These are phyloP conservation scores for Dactylellina drechsleri DNA, from an alignment of 2,329 filamentous ascomycete species.

Conservation along the genomic window DNA sequence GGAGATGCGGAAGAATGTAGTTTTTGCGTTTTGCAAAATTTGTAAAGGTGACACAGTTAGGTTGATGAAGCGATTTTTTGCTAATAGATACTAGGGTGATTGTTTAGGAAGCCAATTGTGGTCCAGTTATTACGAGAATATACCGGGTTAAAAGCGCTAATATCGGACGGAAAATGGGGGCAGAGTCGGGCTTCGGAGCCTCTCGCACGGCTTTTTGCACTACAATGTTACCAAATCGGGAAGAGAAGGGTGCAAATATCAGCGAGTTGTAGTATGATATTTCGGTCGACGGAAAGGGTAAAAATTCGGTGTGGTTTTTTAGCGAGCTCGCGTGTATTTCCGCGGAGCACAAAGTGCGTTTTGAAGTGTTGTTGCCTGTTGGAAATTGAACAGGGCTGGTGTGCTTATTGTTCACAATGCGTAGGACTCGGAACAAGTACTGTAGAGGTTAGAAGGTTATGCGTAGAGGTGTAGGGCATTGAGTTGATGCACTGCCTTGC, in stretches of 20 bases:
- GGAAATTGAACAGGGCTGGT: slow-evolving; percentile 5
- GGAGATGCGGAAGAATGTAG: slow-evolving; percentile 41
- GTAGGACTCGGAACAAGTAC: too few species aligned
- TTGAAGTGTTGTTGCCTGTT: not conserved
- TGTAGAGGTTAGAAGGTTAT: too few species aligned
- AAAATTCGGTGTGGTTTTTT: slow-evolving; percentile 1
- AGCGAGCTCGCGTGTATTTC: slow-evolving; percentile 17
- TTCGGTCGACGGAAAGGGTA: slow-evolving; percentile 10
- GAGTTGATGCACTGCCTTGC: too few species aligned
- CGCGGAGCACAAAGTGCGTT: slow-evolving; percentile 16
- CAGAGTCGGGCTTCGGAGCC: slow-evolving; percentile 21
- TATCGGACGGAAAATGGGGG: not conserved
- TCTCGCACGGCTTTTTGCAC: slow-evolving; percentile 16
- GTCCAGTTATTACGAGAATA: slow-evolving; percentile 27
- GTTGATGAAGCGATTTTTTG: slow-evolving; percentile 22
- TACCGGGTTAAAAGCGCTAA: slow-evolving; percentile 19
- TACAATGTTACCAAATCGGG: slow-evolving; percentile 23
- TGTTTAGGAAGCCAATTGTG: slow-evolving; percentile 2
- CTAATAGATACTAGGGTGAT: slow-evolving; percentile 49
- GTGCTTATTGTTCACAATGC: too few species aligned
- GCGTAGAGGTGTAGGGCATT: too few species aligned
- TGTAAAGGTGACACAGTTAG: not conserved
- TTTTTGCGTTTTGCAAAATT: not conserved
- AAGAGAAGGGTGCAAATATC: slow-evolving; percentile 9
- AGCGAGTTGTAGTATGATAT: slow-evolving; percentile 51